These are phyloP conservation scores for Parasarocladium wereldwijsianum DNA, from an alignment of 2,329 filamentous ascomycete species.

Conservation along the genomic window DNA sequence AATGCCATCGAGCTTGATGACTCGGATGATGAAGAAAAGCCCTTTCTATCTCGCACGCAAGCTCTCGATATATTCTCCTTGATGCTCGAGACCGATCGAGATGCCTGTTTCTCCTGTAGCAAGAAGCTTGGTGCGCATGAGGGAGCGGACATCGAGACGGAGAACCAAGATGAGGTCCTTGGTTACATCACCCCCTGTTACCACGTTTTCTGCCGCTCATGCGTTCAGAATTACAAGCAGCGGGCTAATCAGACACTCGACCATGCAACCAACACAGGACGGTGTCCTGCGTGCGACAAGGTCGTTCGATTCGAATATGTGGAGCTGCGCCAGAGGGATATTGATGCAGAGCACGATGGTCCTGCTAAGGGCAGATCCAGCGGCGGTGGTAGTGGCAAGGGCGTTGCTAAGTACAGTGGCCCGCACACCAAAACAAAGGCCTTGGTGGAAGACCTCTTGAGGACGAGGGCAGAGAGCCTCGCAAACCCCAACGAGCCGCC, in stretches of 20 bases:
- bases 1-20: slow-evolving; percentile 84
- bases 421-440: slow-evolving; percentile 88
- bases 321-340: slow-evolving; percentile 49
- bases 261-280: slow-evolving; percentile 25
- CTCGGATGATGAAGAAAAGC: slow-evolving; percentile 47
- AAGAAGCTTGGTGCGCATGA: slow-evolving; percentile 44
- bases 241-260: slow-evolving; percentile 27
- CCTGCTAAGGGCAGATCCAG: slow-evolving; percentile 22
- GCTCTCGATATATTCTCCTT: slow-evolving; percentile 77
- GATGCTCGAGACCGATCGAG: slow-evolving; percentile 67
- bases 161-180: slow-evolving; percentile 48
- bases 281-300: slow-evolving; percentile 55
- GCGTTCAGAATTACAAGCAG: slow-evolving; percentile 46
- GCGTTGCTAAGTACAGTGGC: slow-evolving; percentile 59
- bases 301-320: slow-evolving; percentile 51
- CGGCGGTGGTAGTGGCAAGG: slow-evolving; percentile 25
- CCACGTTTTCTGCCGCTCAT: slow-evolving; percentile 68
- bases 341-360: slow-evolving; percentile 40
- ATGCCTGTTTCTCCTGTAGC: slow-evolving; percentile 57
- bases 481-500: slow-evolving; percentile 51
- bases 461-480: slow-evolving; percentile 47
- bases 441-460: slow-evolving; percentile 58
- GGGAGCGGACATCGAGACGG: slow-evolving; percentile 40
- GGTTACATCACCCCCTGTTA: slow-evolving; percentile 78
- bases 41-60: slow-evolving; percentile 49